A percentile compares a stretch with the other conserved stretches of the same genome.
Conservation (phyloP, 139 green algal species). For the Desmodesmus armatus region DNA sequence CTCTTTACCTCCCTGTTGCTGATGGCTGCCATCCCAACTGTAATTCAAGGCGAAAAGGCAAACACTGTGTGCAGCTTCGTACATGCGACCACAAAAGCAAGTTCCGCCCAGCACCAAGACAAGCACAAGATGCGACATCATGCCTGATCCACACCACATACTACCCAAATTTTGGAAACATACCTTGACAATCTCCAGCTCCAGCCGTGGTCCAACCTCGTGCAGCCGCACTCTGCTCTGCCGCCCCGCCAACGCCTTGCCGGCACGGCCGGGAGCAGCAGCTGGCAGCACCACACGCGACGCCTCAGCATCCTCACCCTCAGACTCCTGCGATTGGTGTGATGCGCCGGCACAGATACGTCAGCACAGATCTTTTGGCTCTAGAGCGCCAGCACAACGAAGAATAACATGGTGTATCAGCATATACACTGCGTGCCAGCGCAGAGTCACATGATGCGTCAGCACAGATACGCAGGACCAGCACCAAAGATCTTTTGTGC, state of each 20-base stretch:
- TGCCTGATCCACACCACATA: not conserved
- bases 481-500: not conserved
- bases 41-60: no score
- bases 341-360: no score
- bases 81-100: no score
- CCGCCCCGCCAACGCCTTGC: not conserved
- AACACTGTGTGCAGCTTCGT: no score
- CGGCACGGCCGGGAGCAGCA: constrained; percentile 1
- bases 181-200: constrained; percentile 94
- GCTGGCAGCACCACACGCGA: constrained; percentile 60
- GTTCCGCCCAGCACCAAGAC: no score
- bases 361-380: no score
- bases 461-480: not conserved
- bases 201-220: constrained; percentile 90
- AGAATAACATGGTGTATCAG: no score
- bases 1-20: no score
- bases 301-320: constrained; percentile 85
- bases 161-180: not conserved
- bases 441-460: not conserved
- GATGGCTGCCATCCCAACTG: no score
- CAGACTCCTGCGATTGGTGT: constrained; percentile 80
- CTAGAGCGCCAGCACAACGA: no score
- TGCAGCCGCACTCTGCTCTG: constrained; percentile 84
- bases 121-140: not conserved
- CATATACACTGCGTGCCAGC: no score